Evolutionary conservation across 1,139 yeast genomes (phyloP), one percentile per base, ranked within the genome.

Genomic region (Protomyces macrosporus): DNA sequence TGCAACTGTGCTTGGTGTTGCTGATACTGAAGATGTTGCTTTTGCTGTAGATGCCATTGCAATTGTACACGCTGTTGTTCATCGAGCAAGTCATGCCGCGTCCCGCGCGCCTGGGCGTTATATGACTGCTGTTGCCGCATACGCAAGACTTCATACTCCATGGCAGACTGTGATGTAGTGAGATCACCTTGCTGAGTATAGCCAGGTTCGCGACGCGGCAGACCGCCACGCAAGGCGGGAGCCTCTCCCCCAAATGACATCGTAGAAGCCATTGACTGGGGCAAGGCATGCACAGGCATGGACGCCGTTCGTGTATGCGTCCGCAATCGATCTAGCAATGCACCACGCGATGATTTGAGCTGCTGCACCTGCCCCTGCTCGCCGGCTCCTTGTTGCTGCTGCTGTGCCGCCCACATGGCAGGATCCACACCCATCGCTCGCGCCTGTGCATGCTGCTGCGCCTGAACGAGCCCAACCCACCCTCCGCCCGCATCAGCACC

Each of bases 311-410:
- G 56, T 10, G 53, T 14, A 51, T 34, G 56, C 33, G 55, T 45
- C 10, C 62, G 33, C 12, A 58, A 40, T n/a, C 62, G 51, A 39
- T 51, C 55, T 16, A 58, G 56, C 7, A 58, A 56, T 34, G 51
- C 52, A 32, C 56, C 55, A 10, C 62, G 51, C 12, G 62, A 56
- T 14, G 55, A 50, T 30, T 51, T 57, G 10, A 51, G 50, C 10
- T 53, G 60, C 3, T 52, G 60, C 6, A 42, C 35, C 4, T 23
- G 14, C 3, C 16, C 16, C 9, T 32, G 7, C 37, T 23, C 39
- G 6, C 45, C 45, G 9, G 34, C 9, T 45, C 6, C 51, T 10
- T 45, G 14, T 7, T 45, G 51, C 2, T 34, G 16, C 14, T 32
- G 37, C 16, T 48, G 35, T 45, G 33, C 23, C 12, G 51, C 14